Evolutionary conservation across 2,329 filamentous ascomycete genomes (phyloP).

Genomic region (Ophiostoma ulmi): DNA sequence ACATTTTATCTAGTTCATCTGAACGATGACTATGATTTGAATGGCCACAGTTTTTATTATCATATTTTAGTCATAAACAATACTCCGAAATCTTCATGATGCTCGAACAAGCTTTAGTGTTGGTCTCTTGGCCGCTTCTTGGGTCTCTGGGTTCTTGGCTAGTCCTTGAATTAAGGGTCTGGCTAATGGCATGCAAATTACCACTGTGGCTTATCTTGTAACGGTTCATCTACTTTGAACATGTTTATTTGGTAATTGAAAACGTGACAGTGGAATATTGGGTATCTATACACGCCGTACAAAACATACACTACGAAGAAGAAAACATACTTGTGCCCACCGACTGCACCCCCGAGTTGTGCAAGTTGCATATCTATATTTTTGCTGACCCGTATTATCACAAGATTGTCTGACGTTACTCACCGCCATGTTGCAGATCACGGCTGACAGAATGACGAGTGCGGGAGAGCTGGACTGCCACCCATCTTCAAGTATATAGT

Average conservation of each 20-base stretch:
- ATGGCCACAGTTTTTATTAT: too few species aligned
- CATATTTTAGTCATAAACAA: too few species aligned
- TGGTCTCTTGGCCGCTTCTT: neutral
- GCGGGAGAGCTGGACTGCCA: too few species aligned
- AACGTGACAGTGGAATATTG: neutral
- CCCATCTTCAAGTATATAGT: neutral
- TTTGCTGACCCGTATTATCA: neutral
- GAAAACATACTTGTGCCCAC: neutral
- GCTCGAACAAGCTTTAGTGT: neutral
- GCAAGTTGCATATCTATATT: neutral
- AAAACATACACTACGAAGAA: neutral
- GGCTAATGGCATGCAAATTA: neutral
- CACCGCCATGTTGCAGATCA: constrained; percentile 1
- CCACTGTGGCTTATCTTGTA: too few species aligned
- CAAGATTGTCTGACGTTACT: neutral
- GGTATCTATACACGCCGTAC: neutral
- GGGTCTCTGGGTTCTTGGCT: neutral
- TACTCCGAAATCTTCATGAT: neutral
- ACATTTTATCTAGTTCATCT: neutral
- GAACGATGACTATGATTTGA: neutral
- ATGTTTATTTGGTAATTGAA: neutral
- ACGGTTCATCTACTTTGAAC: neutral
- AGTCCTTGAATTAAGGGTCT: neutral
- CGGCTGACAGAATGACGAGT: neutral
- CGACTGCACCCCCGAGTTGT: neutral